These are phyloP conservation scores for Primulina tabacum DNA, from an alignment of 257 asterid species.

Conservation along the genomic window DNA sequence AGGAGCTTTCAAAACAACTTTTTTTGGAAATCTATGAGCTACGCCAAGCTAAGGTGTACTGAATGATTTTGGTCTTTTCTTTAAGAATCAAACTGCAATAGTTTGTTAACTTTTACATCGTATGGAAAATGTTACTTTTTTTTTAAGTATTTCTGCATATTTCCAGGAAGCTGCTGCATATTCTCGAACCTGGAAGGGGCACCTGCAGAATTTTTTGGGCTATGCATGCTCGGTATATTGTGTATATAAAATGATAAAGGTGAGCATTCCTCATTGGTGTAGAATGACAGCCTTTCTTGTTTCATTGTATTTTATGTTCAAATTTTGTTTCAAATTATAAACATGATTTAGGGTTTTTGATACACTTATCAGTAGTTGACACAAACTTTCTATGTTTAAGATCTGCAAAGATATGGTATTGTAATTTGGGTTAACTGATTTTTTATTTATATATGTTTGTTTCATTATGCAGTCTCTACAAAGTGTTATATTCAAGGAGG, in stretches of 20 bases:
- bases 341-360: neutral
- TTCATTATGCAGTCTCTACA: constrained; percentile 82
- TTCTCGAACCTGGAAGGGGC: constrained; percentile 99
- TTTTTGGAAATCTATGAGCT: constrained; percentile 96
- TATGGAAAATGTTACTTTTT: constrained; percentile 13
- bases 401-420: constrained; percentile 1
- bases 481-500: constrained; percentile 97
- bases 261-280: constrained; percentile 23
- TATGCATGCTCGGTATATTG: constrained; percentile 91
- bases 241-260: constrained; percentile 97
- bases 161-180: constrained; percentile 98
- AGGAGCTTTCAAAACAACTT: constrained; percentile 91
- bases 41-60: constrained; percentile 94
- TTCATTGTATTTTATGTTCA: neutral
- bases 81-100: constrained; percentile 10
- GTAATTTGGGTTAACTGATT: constrained; percentile 23
- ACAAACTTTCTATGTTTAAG: neutral
- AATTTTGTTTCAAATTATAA: constrained; percentile 14
- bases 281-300: neutral
- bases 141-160: constrained; percentile 27
- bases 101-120: constrained; percentile 14
- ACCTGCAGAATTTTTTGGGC: constrained; percentile 96
- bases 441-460: constrained; percentile 22
- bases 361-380: neutral
- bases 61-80: constrained; percentile 23